These are phyloP conservation scores for Nigrospora sphaerica DNA, from an alignment of 2,329 filamentous ascomycete genomes.

Conservation along the genomic window DNA sequence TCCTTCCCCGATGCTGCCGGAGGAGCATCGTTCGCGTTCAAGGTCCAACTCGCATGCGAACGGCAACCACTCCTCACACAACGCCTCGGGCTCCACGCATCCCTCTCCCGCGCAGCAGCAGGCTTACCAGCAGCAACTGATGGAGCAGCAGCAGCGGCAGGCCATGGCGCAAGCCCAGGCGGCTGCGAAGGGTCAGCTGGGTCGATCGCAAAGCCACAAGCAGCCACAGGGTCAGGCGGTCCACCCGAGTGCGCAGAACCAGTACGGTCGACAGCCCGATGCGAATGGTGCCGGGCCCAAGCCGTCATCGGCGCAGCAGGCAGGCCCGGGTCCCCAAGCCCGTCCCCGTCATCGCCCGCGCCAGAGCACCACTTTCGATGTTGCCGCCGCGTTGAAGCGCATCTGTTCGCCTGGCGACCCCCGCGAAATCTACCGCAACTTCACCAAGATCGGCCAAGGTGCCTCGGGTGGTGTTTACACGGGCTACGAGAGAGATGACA, in stretches of 20 bases:
- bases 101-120: slow-evolving; percentile 32
- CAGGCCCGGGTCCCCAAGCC: slow-evolving; percentile 35
- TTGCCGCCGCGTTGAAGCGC: slow-evolving; percentile 73
- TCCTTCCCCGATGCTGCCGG: slow-evolving; percentile 51
- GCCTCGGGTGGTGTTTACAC: slow-evolving; percentile 94
- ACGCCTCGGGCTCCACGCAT: slow-evolving; percentile 37
- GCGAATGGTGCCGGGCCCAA: slow-evolving; percentile 16
- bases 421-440: slow-evolving; percentile 74
- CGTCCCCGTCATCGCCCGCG: slow-evolving; percentile 71
- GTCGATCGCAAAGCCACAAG: slow-evolving; percentile 68
- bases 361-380: slow-evolving; percentile 75
- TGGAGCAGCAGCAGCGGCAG: slow-evolving; percentile 82
- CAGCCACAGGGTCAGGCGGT: slow-evolving; percentile 45
- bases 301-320: slow-evolving; percentile 16
- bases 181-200: slow-evolving; percentile 63
- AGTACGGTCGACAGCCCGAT: slow-evolving; percentile 17
- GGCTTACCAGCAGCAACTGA: slow-evolving; percentile 54
- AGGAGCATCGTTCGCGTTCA: slow-evolving; percentile 61
- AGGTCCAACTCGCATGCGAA: slow-evolving; percentile 61
- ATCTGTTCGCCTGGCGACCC: slow-evolving; percentile 91
- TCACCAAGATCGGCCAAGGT: slow-evolving; percentile 95
- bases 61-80: slow-evolving; percentile 47
- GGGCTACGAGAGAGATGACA: slow-evolving; percentile 76
- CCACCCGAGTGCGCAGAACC: slow-evolving; percentile 45
- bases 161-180: slow-evolving; percentile 75